Conservation (phyloP, 1,284 basidiomycete species). For the Pseudozyma sp. region DNA sequence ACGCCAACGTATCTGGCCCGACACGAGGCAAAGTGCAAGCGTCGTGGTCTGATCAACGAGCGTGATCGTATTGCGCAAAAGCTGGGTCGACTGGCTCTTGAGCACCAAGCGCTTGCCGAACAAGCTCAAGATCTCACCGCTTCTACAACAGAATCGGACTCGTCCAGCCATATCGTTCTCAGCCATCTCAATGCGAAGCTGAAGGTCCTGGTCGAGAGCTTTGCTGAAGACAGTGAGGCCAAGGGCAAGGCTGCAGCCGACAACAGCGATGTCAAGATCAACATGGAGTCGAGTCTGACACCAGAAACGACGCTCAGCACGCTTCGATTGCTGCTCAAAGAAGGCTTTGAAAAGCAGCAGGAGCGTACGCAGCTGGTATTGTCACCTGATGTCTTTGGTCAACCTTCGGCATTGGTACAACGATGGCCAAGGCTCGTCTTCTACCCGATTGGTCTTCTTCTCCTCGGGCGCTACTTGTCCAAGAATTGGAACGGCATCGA, state of each 20-base stretch:
- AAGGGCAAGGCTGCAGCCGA: background rate
- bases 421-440: slow-evolving; percentile 61
- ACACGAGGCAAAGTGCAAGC: slow-evolving; percentile 59
- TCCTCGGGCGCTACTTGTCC: slow-evolving; percentile 39
- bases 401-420: slow-evolving; percentile 49
- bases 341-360: slow-evolving; percentile 37
- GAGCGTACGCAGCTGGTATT: slow-evolving; percentile 27
- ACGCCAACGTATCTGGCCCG: slow-evolving; percentile 45
- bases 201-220: slow-evolving; percentile 31
- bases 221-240: background rate
- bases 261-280: slow-evolving; percentile 24
- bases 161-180: slow-evolving; percentile 16
- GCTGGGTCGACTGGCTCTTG: slow-evolving; percentile 45
- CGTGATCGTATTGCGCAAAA: slow-evolving; percentile 48
- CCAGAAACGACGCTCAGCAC: slow-evolving; percentile 32
- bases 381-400: slow-evolving; percentile 39
- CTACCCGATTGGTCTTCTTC: slow-evolving; percentile 49
- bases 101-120: slow-evolving; percentile 31
- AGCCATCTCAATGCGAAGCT: slow-evolving; percentile 45
- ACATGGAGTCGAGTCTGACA: slow-evolving; percentile 30
- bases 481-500: slow-evolving; percentile 58
- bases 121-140: slow-evolving; percentile 23
- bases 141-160: slow-evolving; percentile 1
- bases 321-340: slow-evolving; percentile 37
- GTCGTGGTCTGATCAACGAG: slow-evolving; percentile 40